A percentile compares a stretch with the other conserved stretches of the same genome.
phyloP scores from a whole-genome alignment of 495 filamentous ascomycete genomes.

The Xylaria scruposa region DNA sequence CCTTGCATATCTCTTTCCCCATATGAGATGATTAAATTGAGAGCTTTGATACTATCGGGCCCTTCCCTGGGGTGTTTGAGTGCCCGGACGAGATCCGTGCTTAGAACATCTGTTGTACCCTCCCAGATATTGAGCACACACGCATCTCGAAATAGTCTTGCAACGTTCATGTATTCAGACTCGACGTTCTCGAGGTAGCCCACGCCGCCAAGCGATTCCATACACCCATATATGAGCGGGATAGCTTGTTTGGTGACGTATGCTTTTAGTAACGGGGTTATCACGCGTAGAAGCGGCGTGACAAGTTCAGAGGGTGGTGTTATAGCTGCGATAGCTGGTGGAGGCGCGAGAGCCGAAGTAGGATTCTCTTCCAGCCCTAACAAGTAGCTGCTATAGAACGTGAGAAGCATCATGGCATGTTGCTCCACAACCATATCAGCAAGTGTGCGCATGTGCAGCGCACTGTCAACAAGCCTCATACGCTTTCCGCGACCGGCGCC shows the following conservation, averaged over 20 bases:
- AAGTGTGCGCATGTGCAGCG: conserved; percentile 63
- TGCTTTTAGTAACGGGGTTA: conserved; percentile 70
- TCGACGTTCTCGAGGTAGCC: conserved; percentile 68
- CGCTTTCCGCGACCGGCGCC: conserved; percentile 43
- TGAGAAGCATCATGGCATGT: conserved; percentile 56
- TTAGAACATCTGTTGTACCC: conserved; percentile 70
- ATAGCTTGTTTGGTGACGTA: conserved; percentile 57
- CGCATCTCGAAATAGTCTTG: conserved; percentile 66
- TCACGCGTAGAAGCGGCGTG: conserved; percentile 54
- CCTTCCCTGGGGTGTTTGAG: conserved; percentile 27
- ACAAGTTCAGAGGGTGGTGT: conserved; percentile 8
- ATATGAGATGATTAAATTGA: background rate
- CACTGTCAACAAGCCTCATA: conserved; percentile 47
- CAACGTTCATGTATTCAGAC: conserved; percentile 64
- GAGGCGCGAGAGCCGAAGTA: background rate
- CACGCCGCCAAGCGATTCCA: conserved; percentile 72
- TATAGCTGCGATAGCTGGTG: background rate
- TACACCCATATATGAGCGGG: conserved; percentile 62
- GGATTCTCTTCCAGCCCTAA: conserved; percentile 25
- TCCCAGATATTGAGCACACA: conserved; percentile 72
- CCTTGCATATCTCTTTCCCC: background rate
- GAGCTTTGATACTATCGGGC: conserved; percentile 18
- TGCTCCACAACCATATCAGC: conserved; percentile 53
- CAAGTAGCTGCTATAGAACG: conserved; percentile 40
- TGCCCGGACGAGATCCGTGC: conserved; percentile 61